Percentiles rank a stretch among this genome's conserved stretches.
These are phyloP conservation scores for Huntiella moniliformis DNA, from an alignment of 2,329 filamentous ascomycete genomes.

Conservation along the genomic window DNA sequence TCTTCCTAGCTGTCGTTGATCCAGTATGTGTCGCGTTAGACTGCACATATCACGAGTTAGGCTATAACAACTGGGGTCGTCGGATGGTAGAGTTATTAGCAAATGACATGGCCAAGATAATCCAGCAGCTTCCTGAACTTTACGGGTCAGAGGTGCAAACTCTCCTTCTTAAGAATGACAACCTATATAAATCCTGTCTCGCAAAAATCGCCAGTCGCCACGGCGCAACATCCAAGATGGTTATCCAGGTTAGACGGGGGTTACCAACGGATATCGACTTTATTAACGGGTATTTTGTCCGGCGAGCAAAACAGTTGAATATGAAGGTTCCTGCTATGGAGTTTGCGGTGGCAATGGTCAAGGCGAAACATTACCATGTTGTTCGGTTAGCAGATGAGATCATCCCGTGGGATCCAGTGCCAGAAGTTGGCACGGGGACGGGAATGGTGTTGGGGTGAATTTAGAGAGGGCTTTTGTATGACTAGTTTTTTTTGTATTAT, in stretches of 20 bases:
- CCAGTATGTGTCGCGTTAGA: slow-evolving; percentile 66
- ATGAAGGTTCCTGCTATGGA: slow-evolving; percentile 56
- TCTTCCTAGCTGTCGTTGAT: slow-evolving; percentile 60
- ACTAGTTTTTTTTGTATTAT: not conserved
- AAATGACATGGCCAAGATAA: slow-evolving; percentile 53
- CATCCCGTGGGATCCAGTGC: slow-evolving; percentile 14
- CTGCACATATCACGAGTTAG: slow-evolving; percentile 51
- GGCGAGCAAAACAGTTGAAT: slow-evolving; percentile 50
- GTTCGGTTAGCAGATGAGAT: slow-evolving; percentile 18
- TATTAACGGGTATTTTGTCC: slow-evolving; percentile 74
- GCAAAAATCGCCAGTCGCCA: slow-evolving; percentile 37
- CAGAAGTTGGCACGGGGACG: not conserved
- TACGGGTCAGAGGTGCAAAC: slow-evolving; percentile 38
- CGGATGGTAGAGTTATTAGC: slow-evolving; percentile 53
- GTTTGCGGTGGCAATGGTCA: slow-evolving; percentile 52
- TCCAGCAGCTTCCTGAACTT: slow-evolving; percentile 57
- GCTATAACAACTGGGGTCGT: slow-evolving; percentile 46
- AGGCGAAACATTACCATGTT: slow-evolving; percentile 38
- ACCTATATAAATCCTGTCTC: slow-evolving; percentile 42
- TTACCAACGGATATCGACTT: slow-evolving; percentile 59
- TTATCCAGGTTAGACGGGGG: slow-evolving; percentile 43
- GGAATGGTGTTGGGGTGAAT: too few relatives aligned
- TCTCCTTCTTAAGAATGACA: slow-evolving; percentile 36
- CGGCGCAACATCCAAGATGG: slow-evolving; percentile 41
- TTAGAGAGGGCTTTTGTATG: too few relatives aligned